Conservation (phyloP, 1,139 yeast species). For the Protomyces macrosporus region DNA sequence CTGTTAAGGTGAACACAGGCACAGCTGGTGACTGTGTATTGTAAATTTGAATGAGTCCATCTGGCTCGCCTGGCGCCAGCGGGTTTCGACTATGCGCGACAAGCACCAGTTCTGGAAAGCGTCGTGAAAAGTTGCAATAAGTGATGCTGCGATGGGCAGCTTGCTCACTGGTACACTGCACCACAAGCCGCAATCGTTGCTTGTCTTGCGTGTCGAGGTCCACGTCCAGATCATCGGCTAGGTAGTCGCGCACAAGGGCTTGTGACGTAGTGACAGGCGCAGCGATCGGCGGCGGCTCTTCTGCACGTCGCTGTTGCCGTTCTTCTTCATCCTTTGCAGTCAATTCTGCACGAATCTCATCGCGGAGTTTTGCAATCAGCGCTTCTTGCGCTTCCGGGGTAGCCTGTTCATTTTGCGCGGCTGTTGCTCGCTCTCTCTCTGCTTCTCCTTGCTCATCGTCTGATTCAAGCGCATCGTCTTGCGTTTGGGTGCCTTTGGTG, state of each 20-base stretch:
- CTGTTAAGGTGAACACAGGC: slow-evolving; percentile 51
- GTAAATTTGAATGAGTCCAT: slow-evolving; percentile 42
- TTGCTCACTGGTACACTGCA: slow-evolving; percentile 34
- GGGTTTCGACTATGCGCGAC: slow-evolving; percentile 38
- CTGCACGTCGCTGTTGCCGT: not conserved
- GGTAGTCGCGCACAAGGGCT: not conserved
- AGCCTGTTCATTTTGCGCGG: not conserved
- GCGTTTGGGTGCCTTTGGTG: slow-evolving; percentile 37
- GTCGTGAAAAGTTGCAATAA: slow-evolving; percentile 45
- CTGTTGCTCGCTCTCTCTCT: not conserved
- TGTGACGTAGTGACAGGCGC: not conserved
- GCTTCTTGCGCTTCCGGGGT: not conserved
- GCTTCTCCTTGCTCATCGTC: not conserved
- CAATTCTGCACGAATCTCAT: slow-evolving; percentile 31
- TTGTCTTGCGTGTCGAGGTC: not conserved
- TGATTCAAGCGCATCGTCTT: not conserved
- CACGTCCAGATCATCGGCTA: not conserved
- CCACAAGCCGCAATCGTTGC: slow-evolving; percentile 27
- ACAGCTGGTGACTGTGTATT: slow-evolving; percentile 40
- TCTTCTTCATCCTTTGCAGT: slow-evolving; percentile 24
- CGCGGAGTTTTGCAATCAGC: slow-evolving; percentile 27
- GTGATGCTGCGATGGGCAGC: slow-evolving; percentile 40
- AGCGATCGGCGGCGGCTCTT: not conserved
- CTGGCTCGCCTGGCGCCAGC: not conserved
- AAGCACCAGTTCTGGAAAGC: slow-evolving; percentile 45